phyloP scores from a whole-genome alignment of 1,284 basidiomycete species.

The Trichosporon coremiiforme region DNA sequence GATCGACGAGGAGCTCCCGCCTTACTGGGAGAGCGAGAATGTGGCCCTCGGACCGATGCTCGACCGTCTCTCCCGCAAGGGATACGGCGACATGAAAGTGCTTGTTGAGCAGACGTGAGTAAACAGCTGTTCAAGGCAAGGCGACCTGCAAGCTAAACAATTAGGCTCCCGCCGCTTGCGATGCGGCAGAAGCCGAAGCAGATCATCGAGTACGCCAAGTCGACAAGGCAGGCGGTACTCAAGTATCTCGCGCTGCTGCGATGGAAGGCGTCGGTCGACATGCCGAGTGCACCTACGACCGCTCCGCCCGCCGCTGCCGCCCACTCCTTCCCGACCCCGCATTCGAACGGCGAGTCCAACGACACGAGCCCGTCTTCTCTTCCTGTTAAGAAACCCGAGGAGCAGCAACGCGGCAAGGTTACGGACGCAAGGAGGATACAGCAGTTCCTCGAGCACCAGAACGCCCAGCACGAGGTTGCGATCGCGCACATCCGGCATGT shows the following conservation, averaged over 20 bases:
- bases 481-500: conserved; percentile 46
- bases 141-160: not conserved
- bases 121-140: too few species aligned
- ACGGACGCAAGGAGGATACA: conserved; percentile 50
- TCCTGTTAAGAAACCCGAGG: conserved; percentile 36
- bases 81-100: conserved; percentile 44
- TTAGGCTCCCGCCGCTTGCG: conserved; percentile 33
- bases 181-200: conserved; percentile 44
- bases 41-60: conserved; percentile 44
- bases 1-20: conserved; percentile 51
- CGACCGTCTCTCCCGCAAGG: conserved; percentile 43
- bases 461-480: conserved; percentile 47
- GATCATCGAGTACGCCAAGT: conserved; percentile 50
- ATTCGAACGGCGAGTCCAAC: conserved; percentile 44
- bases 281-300: conserved; percentile 25
- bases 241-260: conserved; percentile 53
- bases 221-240: conserved; percentile 47
- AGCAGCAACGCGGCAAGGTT: conserved; percentile 40
- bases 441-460: conserved; percentile 51
- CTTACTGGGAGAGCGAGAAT: conserved; percentile 49
- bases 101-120: conserved; percentile 47
- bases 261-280: conserved; percentile 51
- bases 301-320: conserved; percentile 19
- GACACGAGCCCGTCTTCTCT: conserved; percentile 39
- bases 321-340: conserved; percentile 48